Evolutionary conservation across 306 rosid genomes (phyloP).

Genomic region (Cucumis melo): DNA sequence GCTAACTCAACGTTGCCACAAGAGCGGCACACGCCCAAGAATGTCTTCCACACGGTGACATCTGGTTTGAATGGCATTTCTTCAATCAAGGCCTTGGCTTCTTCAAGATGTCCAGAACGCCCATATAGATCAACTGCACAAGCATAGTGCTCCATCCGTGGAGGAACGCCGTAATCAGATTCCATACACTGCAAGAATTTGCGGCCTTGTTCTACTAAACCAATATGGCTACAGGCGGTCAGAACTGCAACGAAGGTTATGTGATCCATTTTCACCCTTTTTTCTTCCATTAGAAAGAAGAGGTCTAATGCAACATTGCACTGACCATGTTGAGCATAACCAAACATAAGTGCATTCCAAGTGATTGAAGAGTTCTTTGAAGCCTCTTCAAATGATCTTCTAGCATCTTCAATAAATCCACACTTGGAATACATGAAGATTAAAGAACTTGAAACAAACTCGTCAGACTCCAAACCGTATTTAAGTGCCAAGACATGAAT

Average conservation of each 20-base stretch:
- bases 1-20: constrained; percentile 71
- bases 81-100: constrained; percentile 54
- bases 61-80: constrained; percentile 64
- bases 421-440: constrained; percentile 85
- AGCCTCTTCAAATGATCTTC: constrained; percentile 49
- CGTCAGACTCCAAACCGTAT: constrained; percentile 42
- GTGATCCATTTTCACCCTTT: constrained; percentile 61
- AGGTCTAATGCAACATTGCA: constrained; percentile 52
- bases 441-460: constrained; percentile 61
- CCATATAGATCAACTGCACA: constrained; percentile 72
- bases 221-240: constrained; percentile 76
- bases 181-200: constrained; percentile 39
- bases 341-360: constrained; percentile 81
- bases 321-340: constrained; percentile 76
- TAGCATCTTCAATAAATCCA: constrained; percentile 74
- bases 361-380: constrained; percentile 35
- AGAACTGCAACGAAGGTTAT: constrained; percentile 77
- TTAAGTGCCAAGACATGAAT: constrained; percentile 45
- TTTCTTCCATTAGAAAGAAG: constrained; percentile 44
- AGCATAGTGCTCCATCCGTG: constrained; percentile 67
- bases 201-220: constrained; percentile 58
- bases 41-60: constrained; percentile 51
- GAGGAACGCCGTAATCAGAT: constrained; percentile 40
- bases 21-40: constrained; percentile 64
- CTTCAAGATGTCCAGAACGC: constrained; percentile 43